A percentile compares a stretch with the other conserved stretches of the same genome.
Evolutionary conservation across 352 stramenopile species (phyloP).

Genomic region (Phytophthora citrophthora): DNA sequence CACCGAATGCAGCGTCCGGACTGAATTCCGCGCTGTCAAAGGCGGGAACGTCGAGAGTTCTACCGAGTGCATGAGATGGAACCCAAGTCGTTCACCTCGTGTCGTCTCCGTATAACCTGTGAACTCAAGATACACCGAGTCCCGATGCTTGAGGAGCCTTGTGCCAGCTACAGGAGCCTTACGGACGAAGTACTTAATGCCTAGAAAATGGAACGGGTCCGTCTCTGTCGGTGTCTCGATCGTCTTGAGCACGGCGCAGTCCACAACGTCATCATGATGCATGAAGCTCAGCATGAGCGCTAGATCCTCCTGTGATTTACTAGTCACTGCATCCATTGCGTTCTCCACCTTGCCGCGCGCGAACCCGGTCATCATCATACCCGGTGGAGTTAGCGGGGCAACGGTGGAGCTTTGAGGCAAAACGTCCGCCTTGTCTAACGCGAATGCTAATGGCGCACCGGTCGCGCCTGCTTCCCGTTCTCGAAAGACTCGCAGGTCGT

Average conservation of each 20-base stretch:
- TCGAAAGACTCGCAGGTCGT: slow-evolving; percentile 23
- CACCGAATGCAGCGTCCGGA: slow-evolving; percentile 30
- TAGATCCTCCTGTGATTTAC: slow-evolving; percentile 45
- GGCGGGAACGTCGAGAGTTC: slow-evolving; percentile 33
- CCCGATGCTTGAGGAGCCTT: slow-evolving; percentile 21
- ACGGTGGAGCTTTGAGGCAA: slow-evolving; percentile 7
- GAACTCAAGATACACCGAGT: slow-evolving; percentile 40
- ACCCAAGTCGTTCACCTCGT: slow-evolving; percentile 42
- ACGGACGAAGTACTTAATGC: slow-evolving; percentile 30
- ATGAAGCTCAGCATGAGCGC: slow-evolving; percentile 35
- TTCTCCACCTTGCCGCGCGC: slow-evolving; percentile 50
- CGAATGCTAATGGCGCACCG: slow-evolving; percentile 14
- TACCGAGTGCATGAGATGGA: slow-evolving; percentile 55
- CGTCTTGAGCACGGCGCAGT: slow-evolving; percentile 29
- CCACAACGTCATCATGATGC: slow-evolving; percentile 28
- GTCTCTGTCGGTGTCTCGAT: slow-evolving; percentile 29
- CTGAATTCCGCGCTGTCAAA: slow-evolving; percentile 12
- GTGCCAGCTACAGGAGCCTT: slow-evolving; percentile 4
- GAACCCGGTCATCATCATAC: slow-evolving; percentile 41
- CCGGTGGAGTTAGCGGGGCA: slow-evolving; percentile 9
- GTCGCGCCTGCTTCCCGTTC: slow-evolving; percentile 23
- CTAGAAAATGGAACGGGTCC: slow-evolving; percentile 47
- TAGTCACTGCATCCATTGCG: slow-evolving; percentile 41
- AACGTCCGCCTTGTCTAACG: slow-evolving; percentile 12
- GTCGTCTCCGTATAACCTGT: slow-evolving; percentile 31